Conservation (phyloP, 2,329 filamentous ascomycete genomes). For the Aciculosporium take region DNA sequence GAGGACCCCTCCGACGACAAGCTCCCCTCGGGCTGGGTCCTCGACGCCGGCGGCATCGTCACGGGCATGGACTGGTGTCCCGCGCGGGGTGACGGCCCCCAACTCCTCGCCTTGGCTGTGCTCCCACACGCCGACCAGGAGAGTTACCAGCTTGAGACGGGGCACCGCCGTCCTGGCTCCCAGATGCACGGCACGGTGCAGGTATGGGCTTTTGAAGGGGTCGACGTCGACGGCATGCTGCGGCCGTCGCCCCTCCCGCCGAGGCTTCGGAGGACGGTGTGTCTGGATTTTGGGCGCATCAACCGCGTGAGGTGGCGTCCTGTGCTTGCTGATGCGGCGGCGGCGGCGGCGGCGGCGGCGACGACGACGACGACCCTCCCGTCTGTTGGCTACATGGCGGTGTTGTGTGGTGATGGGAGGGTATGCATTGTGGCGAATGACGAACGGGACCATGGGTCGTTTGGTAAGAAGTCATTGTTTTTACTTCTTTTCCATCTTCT, state of each 20-base stretch:
- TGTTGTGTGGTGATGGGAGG: slow-evolving; percentile 36
- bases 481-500: slow-evolving; percentile 8
- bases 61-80: slow-evolving; percentile 40
- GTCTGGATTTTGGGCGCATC: slow-evolving; percentile 36
- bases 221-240: slow-evolving; percentile 16
- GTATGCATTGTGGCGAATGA: slow-evolving; percentile 30
- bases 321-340: background rate
- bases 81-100: slow-evolving; percentile 21
- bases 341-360: too few species aligned
- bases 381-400: slow-evolving; percentile 29
- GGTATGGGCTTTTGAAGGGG: slow-evolving; percentile 33
- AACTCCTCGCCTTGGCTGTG: slow-evolving; percentile 38
- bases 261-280: slow-evolving; percentile 28
- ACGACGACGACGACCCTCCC: too few species aligned
- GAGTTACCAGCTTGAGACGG: slow-evolving; percentile 23
- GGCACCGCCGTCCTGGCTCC: slow-evolving; percentile 22
- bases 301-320: slow-evolving; percentile 33
- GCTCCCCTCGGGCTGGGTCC: slow-evolving; percentile 32
- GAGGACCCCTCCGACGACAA: slow-evolving; percentile 12
- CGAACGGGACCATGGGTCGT: slow-evolving; percentile 17
- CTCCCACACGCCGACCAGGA: slow-evolving; percentile 37
- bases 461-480: slow-evolving; percentile 22
- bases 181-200: slow-evolving; percentile 34
- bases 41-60: slow-evolving; percentile 40
- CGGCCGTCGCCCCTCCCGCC: slow-evolving; percentile 23